These are phyloP conservation scores for Colletotrichum tropicale DNA, from an alignment of 2,329 filamentous ascomycete species.

Conservation along the genomic window DNA sequence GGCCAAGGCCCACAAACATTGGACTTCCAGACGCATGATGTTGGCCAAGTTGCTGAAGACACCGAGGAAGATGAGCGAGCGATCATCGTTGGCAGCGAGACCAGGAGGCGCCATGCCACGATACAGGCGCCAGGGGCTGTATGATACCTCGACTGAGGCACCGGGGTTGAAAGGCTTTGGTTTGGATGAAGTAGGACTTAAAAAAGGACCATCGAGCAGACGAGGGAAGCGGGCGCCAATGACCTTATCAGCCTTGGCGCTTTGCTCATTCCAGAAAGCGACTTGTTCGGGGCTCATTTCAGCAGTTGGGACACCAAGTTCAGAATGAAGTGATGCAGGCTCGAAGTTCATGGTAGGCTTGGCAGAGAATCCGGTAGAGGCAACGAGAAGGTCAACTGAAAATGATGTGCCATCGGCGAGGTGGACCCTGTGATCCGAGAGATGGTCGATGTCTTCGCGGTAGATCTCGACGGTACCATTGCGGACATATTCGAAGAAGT, in stretches of 20 bases:
- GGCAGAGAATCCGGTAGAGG: slow-evolving; percentile 26
- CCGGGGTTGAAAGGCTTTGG: slow-evolving; percentile 21
- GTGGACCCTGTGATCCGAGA: slow-evolving; percentile 49
- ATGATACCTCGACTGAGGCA: slow-evolving; percentile 5
- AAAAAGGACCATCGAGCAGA: slow-evolving; percentile 16
- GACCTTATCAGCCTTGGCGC: slow-evolving; percentile 16
- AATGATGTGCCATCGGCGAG: slow-evolving; percentile 50
- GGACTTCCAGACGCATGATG: slow-evolving; percentile 45
- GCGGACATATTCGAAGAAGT: slow-evolving; percentile 61
- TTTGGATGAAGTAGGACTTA: slow-evolving; percentile 3
- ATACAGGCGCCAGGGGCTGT: slow-evolving; percentile 29
- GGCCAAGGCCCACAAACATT: slow-evolving; percentile 60
- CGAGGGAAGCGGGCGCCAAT: slow-evolving; percentile 21
- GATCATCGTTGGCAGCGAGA: slow-evolving; percentile 36
- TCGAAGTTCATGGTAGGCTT: slow-evolving; percentile 25
- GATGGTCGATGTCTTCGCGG: slow-evolving; percentile 55
- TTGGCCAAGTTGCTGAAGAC: slow-evolving; percentile 50
- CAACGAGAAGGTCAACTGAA: slow-evolving; percentile 49
- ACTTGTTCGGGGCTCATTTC: slow-evolving; percentile 13
- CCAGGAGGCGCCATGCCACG: slow-evolving; percentile 28
- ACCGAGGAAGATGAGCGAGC: slow-evolving; percentile 53
- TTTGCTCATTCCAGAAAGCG: slow-evolving; percentile 17
- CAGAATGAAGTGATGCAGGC: slow-evolving; percentile 18
- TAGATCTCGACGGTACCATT: slow-evolving; percentile 59
- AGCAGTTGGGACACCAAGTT: slow-evolving; percentile 23